Conservation (phyloP, 306 rosid species). For the Inga laurina region DNA sequence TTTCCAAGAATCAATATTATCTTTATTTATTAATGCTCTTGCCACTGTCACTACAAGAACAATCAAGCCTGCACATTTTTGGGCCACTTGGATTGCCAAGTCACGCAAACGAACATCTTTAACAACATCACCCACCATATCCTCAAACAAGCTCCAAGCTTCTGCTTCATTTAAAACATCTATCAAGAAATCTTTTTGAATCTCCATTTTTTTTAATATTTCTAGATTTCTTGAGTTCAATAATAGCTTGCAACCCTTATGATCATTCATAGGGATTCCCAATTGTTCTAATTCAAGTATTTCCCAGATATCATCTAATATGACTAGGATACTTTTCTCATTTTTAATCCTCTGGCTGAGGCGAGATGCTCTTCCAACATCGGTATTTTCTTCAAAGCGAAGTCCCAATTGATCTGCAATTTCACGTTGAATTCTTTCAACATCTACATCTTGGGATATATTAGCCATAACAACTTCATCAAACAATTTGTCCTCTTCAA, state of each 20-base stretch:
- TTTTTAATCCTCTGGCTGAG: not conserved
- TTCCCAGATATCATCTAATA: not conserved
- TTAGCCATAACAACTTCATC: not conserved
- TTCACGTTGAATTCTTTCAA: not conserved
- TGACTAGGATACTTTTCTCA: not conserved
- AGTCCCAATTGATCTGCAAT: not conserved
- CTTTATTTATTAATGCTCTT: not conserved
- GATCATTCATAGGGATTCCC: not conserved
- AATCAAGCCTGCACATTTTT: slow-evolving; percentile 9
- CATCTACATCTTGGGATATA: not conserved
- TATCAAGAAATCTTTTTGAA: not conserved
- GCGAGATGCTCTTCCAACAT: not conserved
- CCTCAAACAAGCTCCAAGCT: slow-evolving; percentile 9
- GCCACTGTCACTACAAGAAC: not conserved
- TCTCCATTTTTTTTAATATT: not conserved
- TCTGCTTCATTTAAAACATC: slow-evolving; percentile 1
- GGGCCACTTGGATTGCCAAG: not conserved
- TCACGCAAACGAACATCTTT: not conserved
- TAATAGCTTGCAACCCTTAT: slow-evolving; percentile 18
- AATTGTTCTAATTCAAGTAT: not conserved
- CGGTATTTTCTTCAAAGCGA: not conserved
- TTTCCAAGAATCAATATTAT: not conserved
- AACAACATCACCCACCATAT: not conserved
- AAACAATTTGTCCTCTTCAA: not conserved
- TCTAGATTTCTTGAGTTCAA: slow-evolving; percentile 20